Conservation (phyloP, 257 asterid species). For the Nicotiana noctiflora region DNA sequence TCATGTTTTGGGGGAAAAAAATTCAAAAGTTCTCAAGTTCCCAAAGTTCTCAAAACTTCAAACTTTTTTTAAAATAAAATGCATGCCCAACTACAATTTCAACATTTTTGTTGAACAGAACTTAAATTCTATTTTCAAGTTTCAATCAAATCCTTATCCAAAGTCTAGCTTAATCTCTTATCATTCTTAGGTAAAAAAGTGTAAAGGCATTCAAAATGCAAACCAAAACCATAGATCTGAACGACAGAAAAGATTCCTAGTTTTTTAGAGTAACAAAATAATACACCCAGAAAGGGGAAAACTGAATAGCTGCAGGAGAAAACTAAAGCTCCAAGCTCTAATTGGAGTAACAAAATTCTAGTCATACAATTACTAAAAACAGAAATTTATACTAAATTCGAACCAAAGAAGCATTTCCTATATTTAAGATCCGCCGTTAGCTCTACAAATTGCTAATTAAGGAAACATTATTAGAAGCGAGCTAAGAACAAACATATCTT, state of each 20-base stretch:
- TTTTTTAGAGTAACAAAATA: background rate
- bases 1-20: too few relatives aligned
- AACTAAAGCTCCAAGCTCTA: background rate
- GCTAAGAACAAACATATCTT: background rate
- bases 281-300: background rate
- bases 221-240: background rate
- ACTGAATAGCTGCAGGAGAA: background rate
- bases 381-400: too few relatives aligned
- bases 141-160: too few relatives aligned
- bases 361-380: background rate
- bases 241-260: background rate
- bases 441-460: background rate
- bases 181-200: background rate
- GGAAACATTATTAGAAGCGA: background rate
- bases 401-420: too few relatives aligned
- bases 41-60: too few relatives aligned
- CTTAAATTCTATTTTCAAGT: too few relatives aligned
- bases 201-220: background rate
- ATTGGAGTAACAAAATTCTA: background rate
- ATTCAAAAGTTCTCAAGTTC: too few relatives aligned
- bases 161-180: too few relatives aligned
- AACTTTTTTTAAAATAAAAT: too few relatives aligned
- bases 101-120: too few relatives aligned
- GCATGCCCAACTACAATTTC: too few relatives aligned
- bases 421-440: background rate